A percentile compares a stretch with the other conserved stretches of the same genome.
Evolutionary conservation across 768 basidiomycete species (phyloP).

Genomic region (Pisolithus tinctorius): DNA sequence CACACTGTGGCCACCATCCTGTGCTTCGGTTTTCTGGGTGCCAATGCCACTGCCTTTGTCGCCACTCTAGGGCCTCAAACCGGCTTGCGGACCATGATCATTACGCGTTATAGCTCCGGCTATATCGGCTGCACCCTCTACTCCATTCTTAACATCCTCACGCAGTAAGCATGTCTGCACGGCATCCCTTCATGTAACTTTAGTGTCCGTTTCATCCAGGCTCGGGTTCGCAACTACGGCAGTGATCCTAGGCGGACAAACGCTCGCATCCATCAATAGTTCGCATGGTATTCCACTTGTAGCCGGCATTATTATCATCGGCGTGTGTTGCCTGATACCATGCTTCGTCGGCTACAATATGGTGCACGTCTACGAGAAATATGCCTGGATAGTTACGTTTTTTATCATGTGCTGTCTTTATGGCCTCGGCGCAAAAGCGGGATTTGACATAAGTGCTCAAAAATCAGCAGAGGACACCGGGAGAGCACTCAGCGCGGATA

Average conservation of each 20-base stretch:
- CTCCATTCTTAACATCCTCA: constrained; percentile 48
- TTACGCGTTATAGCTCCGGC: constrained; percentile 41
- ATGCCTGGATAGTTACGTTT: constrained; percentile 44
- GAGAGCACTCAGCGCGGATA: constrained; percentile 37
- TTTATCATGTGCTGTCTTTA: constrained; percentile 46
- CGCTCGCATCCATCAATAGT: constrained; percentile 39
- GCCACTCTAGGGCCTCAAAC: constrained; percentile 48
- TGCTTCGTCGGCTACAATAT: constrained; percentile 43
- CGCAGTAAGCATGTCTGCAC: constrained; percentile 25
- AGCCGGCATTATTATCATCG: constrained; percentile 43
- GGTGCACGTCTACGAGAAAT: constrained; percentile 46
- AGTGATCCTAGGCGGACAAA: constrained; percentile 51
- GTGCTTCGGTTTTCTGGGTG: constrained; percentile 40
- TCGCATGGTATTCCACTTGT: constrained; percentile 36
- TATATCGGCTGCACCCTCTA: constrained; percentile 44
- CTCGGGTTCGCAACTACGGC: constrained; percentile 43
- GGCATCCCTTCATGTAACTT: not conserved
- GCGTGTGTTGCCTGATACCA: constrained; percentile 35
- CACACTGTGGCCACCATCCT: constrained; percentile 40
- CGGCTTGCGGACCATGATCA: constrained; percentile 50
- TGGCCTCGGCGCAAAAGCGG: constrained; percentile 41
- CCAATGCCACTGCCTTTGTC: constrained; percentile 39
- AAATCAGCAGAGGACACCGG: constrained; percentile 38
- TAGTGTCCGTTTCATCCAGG: constrained; percentile 13
- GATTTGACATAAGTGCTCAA: constrained; percentile 40